A percentile compares a stretch with the other conserved stretches of the same genome.
phyloP scores from a whole-genome alignment of 208 protist genomes.

The Crithidia thermophila region DNA sequence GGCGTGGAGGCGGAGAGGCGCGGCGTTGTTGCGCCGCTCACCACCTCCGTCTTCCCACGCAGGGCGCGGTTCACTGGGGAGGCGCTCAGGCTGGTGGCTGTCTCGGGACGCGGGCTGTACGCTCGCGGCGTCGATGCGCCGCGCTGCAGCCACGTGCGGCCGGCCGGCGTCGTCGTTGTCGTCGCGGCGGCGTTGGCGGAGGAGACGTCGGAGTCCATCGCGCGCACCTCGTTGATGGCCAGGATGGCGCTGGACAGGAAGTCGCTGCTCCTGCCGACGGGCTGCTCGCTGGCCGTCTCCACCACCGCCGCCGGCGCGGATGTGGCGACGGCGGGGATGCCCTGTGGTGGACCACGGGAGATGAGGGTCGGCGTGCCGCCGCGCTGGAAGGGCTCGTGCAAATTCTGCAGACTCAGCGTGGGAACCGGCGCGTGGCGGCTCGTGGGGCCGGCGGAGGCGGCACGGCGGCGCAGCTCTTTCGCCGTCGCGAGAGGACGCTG shows the following conservation, averaged over 20 bases:
- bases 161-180: background rate
- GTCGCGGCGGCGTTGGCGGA: background rate
- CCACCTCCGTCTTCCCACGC: background rate
- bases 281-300: background rate
- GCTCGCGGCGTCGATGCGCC: conserved; percentile 12
- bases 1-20: conserved; percentile 18
- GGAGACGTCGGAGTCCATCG: conserved; percentile 10
- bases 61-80: conserved; percentile 10
- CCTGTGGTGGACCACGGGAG: background rate
- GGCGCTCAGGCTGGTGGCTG: background rate
- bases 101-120: conserved; percentile 4
- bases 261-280: background rate
- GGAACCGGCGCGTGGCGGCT: background rate
- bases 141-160: conserved; percentile 7
- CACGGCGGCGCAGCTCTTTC: conserved; percentile 5
- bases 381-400: background rate
- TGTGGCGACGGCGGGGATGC: no score
- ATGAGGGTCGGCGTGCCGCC: background rate
- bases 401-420: conserved; percentile 4
- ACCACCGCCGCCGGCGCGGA: background rate
- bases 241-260: conserved; percentile 9
- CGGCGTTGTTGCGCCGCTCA: conserved; percentile 3
- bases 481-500: background rate
- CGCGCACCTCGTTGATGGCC: conserved; percentile 8
- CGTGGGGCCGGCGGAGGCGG: background rate